These are phyloP conservation scores for Raphidocelis subcapitata DNA, from an alignment of 139 green algal genomes.

Conservation along the genomic window DNA sequence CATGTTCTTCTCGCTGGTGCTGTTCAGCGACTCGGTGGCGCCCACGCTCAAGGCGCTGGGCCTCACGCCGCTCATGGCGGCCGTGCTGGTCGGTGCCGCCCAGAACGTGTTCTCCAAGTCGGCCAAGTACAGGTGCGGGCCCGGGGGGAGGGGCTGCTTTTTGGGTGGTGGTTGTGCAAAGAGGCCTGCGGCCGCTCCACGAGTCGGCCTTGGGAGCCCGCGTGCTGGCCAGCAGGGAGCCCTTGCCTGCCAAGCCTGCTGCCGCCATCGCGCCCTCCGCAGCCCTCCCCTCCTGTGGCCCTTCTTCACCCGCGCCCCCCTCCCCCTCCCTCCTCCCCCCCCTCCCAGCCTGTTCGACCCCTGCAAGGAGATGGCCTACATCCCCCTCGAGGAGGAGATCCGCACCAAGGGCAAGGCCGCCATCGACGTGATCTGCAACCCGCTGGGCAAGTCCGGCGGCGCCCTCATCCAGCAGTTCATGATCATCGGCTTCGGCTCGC, in stretches of 20 bases:
- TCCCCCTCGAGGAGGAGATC: constrained; percentile 25
- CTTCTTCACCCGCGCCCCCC: too few species aligned
- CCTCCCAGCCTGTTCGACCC: constrained; percentile 98
- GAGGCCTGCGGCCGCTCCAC: too few species aligned
- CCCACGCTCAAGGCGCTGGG: constrained; percentile 79
- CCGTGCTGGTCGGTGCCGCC: constrained; percentile 94
- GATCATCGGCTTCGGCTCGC: constrained; percentile 97
- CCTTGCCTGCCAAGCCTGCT: too few species aligned
- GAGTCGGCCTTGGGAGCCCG: too few species aligned
- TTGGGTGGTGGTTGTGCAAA: too few species aligned
- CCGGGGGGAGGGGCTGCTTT: too few species aligned
- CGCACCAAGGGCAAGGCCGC: constrained; percentile 97
- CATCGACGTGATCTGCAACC: constrained; percentile 99
- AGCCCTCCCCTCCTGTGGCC: too few species aligned
- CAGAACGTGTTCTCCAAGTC: constrained; percentile 99
- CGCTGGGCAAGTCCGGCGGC: constrained; percentile 97
- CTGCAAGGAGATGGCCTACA: constrained; percentile 97
- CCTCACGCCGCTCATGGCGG: constrained; percentile 93
- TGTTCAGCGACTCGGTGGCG: constrained; percentile 74
- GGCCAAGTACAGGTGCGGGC: constrained; percentile 97
- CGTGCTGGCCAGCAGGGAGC: too few species aligned
- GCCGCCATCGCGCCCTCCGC: too few species aligned
- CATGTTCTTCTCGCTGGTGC: constrained; percentile 95
- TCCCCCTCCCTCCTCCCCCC: too few species aligned
- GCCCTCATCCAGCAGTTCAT: constrained; percentile 98